These are phyloP conservation scores for Tilletia setariae DNA, from an alignment of 1,284 basidiomycete genomes.

Conservation along the genomic window DNA sequence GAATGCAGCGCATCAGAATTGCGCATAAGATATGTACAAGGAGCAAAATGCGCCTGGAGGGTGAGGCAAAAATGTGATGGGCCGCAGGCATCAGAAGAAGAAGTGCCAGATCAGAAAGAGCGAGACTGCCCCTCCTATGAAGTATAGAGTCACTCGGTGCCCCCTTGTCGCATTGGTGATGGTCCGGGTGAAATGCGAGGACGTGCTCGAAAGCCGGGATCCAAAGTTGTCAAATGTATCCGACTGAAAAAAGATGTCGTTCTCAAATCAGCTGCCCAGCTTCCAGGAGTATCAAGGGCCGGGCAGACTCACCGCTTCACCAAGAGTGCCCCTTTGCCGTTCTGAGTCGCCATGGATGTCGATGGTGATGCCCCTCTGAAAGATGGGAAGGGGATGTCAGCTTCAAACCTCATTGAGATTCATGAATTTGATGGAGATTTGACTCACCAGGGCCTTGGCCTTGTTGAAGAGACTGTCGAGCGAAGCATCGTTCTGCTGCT, in stretches of 20 bases:
- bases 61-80: not conserved
- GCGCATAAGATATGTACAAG: no score
- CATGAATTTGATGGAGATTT: not conserved
- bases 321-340: constrained; percentile 28
- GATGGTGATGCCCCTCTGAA: constrained; percentile 41
- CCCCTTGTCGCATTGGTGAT: constrained; percentile 34
- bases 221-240: constrained; percentile 37
- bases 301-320: constrained; percentile 19
- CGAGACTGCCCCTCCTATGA: constrained; percentile 35
- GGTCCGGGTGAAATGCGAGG: constrained; percentile 32
- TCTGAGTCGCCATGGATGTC: constrained; percentile 49
- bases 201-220: constrained; percentile 29
- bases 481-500: constrained; percentile 50
- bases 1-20: no score
- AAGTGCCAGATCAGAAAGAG: constrained; percentile 38
- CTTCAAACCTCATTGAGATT: not conserved
- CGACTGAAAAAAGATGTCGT: constrained; percentile 21
- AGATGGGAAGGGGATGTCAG: not conserved
- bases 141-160: constrained; percentile 36
- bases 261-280: not conserved
- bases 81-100: constrained; percentile 6
- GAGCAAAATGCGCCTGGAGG: no score
- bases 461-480: constrained; percentile 46
- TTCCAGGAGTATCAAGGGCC: not conserved
- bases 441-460: constrained; percentile 25